phyloP scores from a whole-genome alignment of 2,329 filamentous ascomycete species.

The Calonectria pseudoturangicola region DNA sequence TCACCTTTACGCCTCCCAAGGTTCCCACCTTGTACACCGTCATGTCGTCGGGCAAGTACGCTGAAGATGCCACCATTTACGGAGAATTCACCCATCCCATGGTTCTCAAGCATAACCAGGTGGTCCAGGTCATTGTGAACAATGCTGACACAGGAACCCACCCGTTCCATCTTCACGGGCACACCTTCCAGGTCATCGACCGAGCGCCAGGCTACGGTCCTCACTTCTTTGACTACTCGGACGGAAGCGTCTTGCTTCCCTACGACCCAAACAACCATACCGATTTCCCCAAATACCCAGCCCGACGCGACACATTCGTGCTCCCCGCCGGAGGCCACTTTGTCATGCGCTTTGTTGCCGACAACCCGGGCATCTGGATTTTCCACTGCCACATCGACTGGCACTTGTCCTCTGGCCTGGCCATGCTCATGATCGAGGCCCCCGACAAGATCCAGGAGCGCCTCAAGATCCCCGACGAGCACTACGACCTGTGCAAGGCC shows the following conservation, averaged over 20 bases:
- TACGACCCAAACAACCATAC: conserved; percentile 57
- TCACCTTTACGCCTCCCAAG: conserved; percentile 83
- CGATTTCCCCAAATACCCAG: conserved; percentile 73
- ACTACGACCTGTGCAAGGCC: conserved; percentile 74
- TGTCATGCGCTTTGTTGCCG: conserved; percentile 78
- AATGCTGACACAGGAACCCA: conserved; percentile 83
- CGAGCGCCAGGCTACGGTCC: conserved; percentile 59
- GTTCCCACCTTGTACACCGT: conserved; percentile 88
- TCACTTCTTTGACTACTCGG: conserved; percentile 68
- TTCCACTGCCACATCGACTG: conserved; percentile 91
- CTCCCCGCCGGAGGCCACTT: conserved; percentile 80
- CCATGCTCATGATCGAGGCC: conserved; percentile 78
- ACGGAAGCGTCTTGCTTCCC: conserved; percentile 70
- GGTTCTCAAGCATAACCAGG: conserved; percentile 79
- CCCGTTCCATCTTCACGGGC: conserved; percentile 87
- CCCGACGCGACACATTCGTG: conserved; percentile 81
- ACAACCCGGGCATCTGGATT: conserved; percentile 82
- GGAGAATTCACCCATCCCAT: conserved; percentile 79
- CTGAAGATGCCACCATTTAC: conserved; percentile 77
- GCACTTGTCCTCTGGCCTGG: conserved; percentile 80
- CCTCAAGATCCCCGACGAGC: conserved; percentile 75
- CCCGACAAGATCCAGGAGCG: conserved; percentile 77
- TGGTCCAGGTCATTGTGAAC: conserved; percentile 84
- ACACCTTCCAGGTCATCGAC: conserved; percentile 81
- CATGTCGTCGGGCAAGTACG: conserved; percentile 76